Conservation (phyloP, 495 filamentous ascomycete species). For the Amorphotheca resinae region DNA sequence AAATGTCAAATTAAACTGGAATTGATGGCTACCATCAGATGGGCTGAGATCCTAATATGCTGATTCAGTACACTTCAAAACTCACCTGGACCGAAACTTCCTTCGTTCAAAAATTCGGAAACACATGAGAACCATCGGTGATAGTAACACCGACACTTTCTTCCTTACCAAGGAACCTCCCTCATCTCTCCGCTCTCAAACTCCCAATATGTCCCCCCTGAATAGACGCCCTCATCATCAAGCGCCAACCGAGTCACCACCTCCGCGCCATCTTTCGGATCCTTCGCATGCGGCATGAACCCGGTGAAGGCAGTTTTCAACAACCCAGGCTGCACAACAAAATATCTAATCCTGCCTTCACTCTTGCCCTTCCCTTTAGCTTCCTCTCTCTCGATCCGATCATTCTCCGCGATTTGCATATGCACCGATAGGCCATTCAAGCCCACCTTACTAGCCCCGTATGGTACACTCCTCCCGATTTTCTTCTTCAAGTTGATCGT, state of each 20-base stretch:
- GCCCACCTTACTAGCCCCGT: slow-evolving; percentile 22
- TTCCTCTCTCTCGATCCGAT: slow-evolving; percentile 2
- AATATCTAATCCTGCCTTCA: slow-evolving; percentile 9
- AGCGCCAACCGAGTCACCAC: slow-evolving; percentile 22
- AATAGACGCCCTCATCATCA: slow-evolving; percentile 13
- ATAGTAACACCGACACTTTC: no score
- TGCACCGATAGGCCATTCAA: slow-evolving; percentile 27
- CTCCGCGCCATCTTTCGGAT: slow-evolving; percentile 25
- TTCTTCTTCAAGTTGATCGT: slow-evolving; percentile 4
- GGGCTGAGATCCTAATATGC: no score
- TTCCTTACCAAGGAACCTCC: slow-evolving; percentile 24
- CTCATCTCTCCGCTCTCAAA: slow-evolving; percentile 26
- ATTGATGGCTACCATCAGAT: no score
- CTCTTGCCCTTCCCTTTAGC: slow-evolving; percentile 11
- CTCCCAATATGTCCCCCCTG: slow-evolving; percentile 24
- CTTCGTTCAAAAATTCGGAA: no score
- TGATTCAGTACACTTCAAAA: no score
- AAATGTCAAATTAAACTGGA: no score
- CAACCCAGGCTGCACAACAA: slow-evolving; percentile 18
- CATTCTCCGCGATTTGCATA: slow-evolving; percentile 24
- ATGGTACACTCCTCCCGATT: slow-evolving; percentile 15
- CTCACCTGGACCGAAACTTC: no score
- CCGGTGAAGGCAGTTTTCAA: slow-evolving; percentile 30
- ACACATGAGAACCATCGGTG: no score
- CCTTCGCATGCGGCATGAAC: slow-evolving; percentile 19